A percentile compares a stretch with the other conserved stretches of the same genome.
Conservation (phyloP, 1,284 basidiomycete genomes). For the Pholiota adiposa region DNA sequence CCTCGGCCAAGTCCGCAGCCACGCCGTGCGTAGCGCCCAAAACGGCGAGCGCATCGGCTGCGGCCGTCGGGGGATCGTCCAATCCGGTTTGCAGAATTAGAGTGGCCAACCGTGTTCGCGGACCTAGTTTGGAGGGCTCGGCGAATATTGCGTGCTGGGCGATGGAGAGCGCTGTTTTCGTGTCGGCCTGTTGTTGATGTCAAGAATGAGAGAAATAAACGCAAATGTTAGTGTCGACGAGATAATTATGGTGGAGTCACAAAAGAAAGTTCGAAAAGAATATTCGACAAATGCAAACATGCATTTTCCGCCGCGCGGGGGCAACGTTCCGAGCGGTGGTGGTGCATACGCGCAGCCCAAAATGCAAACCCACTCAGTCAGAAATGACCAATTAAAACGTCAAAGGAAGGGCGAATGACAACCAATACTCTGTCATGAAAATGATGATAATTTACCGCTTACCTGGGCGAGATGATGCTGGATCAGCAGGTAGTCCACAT, state of each 20-base stretch:
- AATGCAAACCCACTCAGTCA: neutral
- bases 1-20: conserved; percentile 8
- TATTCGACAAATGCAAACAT: neutral
- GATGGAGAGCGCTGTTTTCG: conserved; percentile 51
- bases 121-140: conserved; percentile 55
- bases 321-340: too few species aligned
- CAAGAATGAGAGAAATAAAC: neutral
- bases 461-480: conserved; percentile 74
- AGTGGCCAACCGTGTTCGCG: conserved; percentile 55
- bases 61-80: conserved; percentile 37
- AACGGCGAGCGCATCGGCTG: conserved; percentile 44
- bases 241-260: neutral
- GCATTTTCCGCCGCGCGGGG: too few species aligned
- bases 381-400: too few species aligned
- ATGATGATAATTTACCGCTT: neutral
- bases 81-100: conserved; percentile 54
- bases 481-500: conserved; percentile 70
- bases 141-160: conserved; percentile 59
- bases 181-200: conserved; percentile 45
- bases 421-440: neutral
- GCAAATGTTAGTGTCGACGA: neutral
- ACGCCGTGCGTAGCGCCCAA: conserved; percentile 33
- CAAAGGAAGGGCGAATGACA: too few species aligned
- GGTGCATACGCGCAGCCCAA: neutral
- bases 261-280: neutral